Conservation (phyloP, 2,329 filamentous ascomycete genomes). For the Elsinoe ampelina region DNA sequence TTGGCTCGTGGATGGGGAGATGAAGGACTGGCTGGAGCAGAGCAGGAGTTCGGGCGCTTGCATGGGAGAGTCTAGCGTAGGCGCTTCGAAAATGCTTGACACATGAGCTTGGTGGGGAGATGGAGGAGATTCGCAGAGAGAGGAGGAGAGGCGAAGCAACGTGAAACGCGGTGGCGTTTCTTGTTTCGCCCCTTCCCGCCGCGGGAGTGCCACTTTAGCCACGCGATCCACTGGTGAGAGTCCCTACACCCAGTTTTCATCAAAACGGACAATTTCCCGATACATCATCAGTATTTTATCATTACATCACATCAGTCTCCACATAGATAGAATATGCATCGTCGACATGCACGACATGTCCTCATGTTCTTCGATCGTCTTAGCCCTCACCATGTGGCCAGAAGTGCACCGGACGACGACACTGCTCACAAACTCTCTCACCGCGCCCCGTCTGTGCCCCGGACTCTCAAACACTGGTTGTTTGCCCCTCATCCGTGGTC, state of each 20-base stretch:
- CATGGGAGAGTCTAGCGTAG: constrained; percentile 1
- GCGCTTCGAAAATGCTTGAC: constrained; percentile 8
- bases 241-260: background rate
- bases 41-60: background rate
- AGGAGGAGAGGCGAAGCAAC: background rate
- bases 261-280: background rate
- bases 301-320: background rate
- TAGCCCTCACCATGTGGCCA: no score
- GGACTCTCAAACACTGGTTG: background rate
- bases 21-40: constrained; percentile 10
- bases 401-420: no score
- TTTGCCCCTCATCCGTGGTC: background rate
- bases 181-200: background rate
- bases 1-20: background rate
- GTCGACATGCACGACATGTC: no score
- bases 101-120: constrained; percentile 1
- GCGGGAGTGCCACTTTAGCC: background rate
- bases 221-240: background rate
- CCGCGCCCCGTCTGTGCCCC: background rate
- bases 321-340: background rate
- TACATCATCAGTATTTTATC: background rate
- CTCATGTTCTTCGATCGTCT: no score
- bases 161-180: background rate
- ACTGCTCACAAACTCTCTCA: background rate
- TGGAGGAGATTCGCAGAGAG: no score